Evolutionary conservation across 179 eudicot species (phyloP).

Genomic region (Drosera spatulata): DNA sequence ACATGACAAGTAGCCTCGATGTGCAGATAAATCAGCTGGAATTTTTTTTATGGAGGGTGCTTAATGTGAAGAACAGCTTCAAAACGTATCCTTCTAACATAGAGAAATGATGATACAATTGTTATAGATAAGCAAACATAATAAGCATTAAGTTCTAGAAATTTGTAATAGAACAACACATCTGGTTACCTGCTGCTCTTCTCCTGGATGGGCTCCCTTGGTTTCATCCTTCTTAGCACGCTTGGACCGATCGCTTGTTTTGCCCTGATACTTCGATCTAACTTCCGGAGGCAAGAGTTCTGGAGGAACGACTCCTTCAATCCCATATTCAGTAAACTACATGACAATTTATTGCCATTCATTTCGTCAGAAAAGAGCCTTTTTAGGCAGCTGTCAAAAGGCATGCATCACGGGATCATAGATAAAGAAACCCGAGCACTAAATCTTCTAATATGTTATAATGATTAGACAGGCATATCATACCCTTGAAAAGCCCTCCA

Average conservation of each 20-base stretch:
- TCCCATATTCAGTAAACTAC: constrained; percentile 91
- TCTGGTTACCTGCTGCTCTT: constrained; percentile 64
- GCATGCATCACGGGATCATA: not conserved
- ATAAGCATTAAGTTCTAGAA: not conserved
- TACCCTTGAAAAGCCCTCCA: constrained; percentile 95
- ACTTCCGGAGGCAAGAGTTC: constrained; percentile 79
- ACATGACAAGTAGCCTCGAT: not conserved
- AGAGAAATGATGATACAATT: too few relatives aligned
- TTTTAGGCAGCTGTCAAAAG: not conserved
- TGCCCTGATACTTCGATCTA: constrained; percentile 72
- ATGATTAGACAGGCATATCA: not conserved
- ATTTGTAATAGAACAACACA: not conserved
- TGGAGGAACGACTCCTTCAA: constrained; percentile 93
- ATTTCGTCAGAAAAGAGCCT: too few relatives aligned
- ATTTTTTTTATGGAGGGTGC: too few relatives aligned
- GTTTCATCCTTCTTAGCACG: constrained; percentile 91
- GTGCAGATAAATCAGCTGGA: too few relatives aligned
- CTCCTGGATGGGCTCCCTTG: constrained; percentile 47
- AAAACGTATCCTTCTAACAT: too few relatives aligned
- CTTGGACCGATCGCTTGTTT: constrained; percentile 71
- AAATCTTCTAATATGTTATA: not conserved
- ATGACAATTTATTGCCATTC: not conserved
- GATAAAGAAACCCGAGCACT: not conserved
- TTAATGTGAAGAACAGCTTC: too few relatives aligned
- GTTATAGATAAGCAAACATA: not conserved